phyloP scores from a whole-genome alignment of 1,284 basidiomycete genomes.

The Ustilago loliicola region DNA sequence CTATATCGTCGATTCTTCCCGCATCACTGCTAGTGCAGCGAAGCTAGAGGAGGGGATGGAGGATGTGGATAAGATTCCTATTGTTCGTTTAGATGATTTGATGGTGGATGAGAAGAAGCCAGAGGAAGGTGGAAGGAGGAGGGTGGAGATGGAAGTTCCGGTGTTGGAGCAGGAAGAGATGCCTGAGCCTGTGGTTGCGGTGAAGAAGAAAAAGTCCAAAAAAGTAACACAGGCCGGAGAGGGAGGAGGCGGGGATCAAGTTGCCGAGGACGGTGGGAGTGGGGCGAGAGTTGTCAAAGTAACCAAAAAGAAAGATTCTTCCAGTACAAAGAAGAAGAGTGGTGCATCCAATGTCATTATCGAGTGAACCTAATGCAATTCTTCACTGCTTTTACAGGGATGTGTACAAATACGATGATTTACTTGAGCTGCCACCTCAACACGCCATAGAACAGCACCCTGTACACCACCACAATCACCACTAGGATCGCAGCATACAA shows the following conservation, averaged over 20 bases:
- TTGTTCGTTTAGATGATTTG: conserved; percentile 56
- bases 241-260: background rate
- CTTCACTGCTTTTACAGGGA: background rate
- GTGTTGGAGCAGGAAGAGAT: conserved; percentile 52
- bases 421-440: conserved; percentile 40
- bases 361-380: no score
- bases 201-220: conserved; percentile 21
- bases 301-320: conserved; percentile 29
- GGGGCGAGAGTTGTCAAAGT: conserved; percentile 32
- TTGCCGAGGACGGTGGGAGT: background rate
- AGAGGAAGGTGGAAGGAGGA: no score
- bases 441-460: conserved; percentile 65
- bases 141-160: background rate
- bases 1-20: conserved; percentile 44
- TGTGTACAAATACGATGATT: background rate
- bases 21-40: background rate
- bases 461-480: conserved; percentile 49
- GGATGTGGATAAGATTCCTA: conserved; percentile 62
- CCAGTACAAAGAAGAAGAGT: background rate
- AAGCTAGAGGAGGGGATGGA: conserved; percentile 10
- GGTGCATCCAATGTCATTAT: conserved; percentile 15
- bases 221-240: background rate
- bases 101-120: background rate
- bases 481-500: conserved; percentile 66
- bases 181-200: conserved; percentile 19